Percentiles rank a stretch among this genome's conserved stretches.
phyloP scores from a whole-genome alignment of 257 asterid genomes.

The Ballota nigra region DNA sequence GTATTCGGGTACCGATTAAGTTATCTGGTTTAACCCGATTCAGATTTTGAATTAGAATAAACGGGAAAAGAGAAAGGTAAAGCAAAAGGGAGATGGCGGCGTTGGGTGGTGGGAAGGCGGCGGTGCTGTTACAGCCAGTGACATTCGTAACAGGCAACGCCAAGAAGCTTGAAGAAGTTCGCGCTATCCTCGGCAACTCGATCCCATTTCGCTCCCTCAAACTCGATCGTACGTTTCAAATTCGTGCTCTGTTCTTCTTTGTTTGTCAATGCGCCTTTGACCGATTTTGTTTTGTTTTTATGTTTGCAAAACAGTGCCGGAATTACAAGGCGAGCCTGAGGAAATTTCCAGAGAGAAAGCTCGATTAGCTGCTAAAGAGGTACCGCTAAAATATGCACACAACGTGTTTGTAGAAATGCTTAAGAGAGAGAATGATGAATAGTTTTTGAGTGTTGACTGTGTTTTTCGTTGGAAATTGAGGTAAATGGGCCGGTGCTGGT shows the following conservation, averaged over 20 bases:
- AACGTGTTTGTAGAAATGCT: constrained; percentile 34
- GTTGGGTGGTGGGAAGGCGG: constrained; percentile 40
- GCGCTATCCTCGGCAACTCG: constrained; percentile 71
- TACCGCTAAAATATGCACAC: constrained; percentile 17
- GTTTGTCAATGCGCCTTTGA: background rate
- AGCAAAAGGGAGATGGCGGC: constrained; percentile 47
- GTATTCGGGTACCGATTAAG: too few relatives aligned
- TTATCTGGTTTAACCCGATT: too few relatives aligned
- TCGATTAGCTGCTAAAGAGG: constrained; percentile 87
- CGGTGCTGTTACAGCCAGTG: constrained; percentile 65
- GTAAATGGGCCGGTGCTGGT: constrained; percentile 96
- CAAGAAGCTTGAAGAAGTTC: constrained; percentile 90
- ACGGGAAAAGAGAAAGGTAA: background rate
- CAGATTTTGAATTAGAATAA: background rate
- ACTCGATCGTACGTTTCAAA: constrained; percentile 52
- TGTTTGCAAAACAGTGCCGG: constrained; percentile 57
- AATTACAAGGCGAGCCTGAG: constrained; percentile 95
- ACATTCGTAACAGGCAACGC: constrained; percentile 95
- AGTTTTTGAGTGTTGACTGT: constrained; percentile 13
- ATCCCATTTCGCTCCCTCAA: constrained; percentile 84
- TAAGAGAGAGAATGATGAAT: background rate
- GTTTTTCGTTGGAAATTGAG: constrained; percentile 38
- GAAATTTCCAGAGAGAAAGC: constrained; percentile 94
- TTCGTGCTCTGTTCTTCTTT: background rate
- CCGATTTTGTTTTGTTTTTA: background rate